A percentile compares a stretch with the other conserved stretches of the same genome.
These are phyloP conservation scores for Tuber umbilicatum DNA, from an alignment of 495 filamentous ascomycete genomes.

Conservation along the genomic window DNA sequence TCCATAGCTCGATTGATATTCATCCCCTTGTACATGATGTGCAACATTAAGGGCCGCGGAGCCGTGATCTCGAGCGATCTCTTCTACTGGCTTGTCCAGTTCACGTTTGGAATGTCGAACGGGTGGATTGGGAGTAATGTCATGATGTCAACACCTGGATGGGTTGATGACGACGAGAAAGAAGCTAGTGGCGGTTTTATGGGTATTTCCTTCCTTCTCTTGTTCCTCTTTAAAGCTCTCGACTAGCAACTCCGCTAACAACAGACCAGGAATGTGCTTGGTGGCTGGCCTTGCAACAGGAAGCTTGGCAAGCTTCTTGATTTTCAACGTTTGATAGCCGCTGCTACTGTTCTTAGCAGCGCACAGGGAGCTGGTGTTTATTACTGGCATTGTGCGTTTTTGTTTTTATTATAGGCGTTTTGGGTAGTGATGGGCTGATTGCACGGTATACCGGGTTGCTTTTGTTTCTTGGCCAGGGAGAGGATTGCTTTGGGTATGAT, in stretches of 20 bases:
- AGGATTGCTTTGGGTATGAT: neutral
- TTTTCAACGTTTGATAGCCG: constrained; percentile 11
- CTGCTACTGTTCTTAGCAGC: neutral
- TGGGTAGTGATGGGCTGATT: neutral
- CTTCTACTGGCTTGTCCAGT: constrained; percentile 80
- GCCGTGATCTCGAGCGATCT: constrained; percentile 69
- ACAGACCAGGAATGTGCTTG: constrained; percentile 52
- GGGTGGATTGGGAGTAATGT: constrained; percentile 74
- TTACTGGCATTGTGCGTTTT: neutral
- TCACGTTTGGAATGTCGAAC: constrained; percentile 75
- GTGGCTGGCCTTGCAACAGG: constrained; percentile 76
- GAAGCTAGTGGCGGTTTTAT: constrained; percentile 92
- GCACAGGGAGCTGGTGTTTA: neutral
- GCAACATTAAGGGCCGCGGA: constrained; percentile 67
- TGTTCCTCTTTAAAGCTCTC: neutral
- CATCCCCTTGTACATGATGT: constrained; percentile 80
- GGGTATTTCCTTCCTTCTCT: constrained; percentile 47
- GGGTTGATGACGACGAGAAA: constrained; percentile 69
- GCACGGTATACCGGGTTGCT: neutral
- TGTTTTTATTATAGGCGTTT: neutral
- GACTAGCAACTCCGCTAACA: neutral
- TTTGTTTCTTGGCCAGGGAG: neutral
- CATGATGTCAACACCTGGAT: constrained; percentile 84
- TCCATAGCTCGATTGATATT: constrained; percentile 60
- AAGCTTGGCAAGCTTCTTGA: constrained; percentile 75